Conservation (phyloP, 345 rosid species). For the Cochlearia excelsa region DNA sequence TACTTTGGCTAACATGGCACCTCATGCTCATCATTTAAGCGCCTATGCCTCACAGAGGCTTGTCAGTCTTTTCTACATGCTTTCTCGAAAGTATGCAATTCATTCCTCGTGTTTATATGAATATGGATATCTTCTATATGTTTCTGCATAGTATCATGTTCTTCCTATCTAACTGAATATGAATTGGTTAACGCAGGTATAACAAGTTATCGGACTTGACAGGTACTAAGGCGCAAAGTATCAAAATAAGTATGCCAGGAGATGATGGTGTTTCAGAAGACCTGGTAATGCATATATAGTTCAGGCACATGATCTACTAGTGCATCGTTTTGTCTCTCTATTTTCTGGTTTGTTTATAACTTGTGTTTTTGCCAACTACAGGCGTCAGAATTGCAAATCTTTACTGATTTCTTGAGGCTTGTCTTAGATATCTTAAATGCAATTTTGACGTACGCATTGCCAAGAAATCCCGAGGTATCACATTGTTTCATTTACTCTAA, state of each 20-base stretch:
- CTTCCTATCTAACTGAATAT: slow-evolving; percentile 20
- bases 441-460: slow-evolving; percentile 85
- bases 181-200: slow-evolving; percentile 52
- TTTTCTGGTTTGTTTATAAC: neutral
- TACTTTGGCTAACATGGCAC: slow-evolving; percentile 98
- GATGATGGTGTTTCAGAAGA: slow-evolving; percentile 63
- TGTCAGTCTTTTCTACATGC: slow-evolving; percentile 96
- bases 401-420: slow-evolving; percentile 91
- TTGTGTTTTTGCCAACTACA: slow-evolving; percentile 35
- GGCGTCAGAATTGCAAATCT: slow-evolving; percentile 93
- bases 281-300: slow-evolving; percentile 47
- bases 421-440: slow-evolving; percentile 95
- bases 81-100: slow-evolving; percentile 80
- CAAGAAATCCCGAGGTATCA: slow-evolving; percentile 93
- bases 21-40: slow-evolving; percentile 91
- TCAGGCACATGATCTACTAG: slow-evolving; percentile 9
- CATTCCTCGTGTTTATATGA: neutral
- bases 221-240: slow-evolving; percentile 49
- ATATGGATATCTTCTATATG: neutral
- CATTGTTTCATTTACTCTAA: neutral
- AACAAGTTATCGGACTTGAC: slow-evolving; percentile 75
- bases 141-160: slow-evolving; percentile 8
- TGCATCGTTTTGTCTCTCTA: slow-evolving; percentile 6
- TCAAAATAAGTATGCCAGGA: slow-evolving; percentile 48
- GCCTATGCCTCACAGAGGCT: slow-evolving; percentile 97